phyloP scores from a whole-genome alignment of 345 rosid species.

The Arabis hirsuta region DNA sequence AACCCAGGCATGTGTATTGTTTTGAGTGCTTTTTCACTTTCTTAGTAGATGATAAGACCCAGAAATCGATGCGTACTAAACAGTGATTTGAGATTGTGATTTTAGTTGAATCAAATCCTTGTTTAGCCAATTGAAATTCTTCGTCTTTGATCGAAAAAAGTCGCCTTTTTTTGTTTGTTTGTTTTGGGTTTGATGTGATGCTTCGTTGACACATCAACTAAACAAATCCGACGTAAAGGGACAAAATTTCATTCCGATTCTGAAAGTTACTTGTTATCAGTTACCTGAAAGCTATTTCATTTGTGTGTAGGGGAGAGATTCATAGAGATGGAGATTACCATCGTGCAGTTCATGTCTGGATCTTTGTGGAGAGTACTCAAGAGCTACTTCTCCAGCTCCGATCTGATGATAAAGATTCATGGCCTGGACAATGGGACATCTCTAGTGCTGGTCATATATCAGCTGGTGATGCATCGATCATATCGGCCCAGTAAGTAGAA shows the following conservation, averaged over 20 bases:
- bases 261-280: background rate
- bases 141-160: slow-evolving; percentile 4
- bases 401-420: slow-evolving; percentile 82
- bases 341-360: slow-evolving; percentile 85
- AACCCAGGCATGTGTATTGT: slow-evolving; percentile 63
- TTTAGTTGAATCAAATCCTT: slow-evolving; percentile 12
- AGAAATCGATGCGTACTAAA: slow-evolving; percentile 3
- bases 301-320: slow-evolving; percentile 57
- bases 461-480: slow-evolving; percentile 81
- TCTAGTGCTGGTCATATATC: slow-evolving; percentile 98
- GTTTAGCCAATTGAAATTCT: background rate
- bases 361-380: slow-evolving; percentile 79
- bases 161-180: background rate
- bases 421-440: slow-evolving; percentile 90
- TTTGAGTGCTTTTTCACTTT: slow-evolving; percentile 10
- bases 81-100: background rate
- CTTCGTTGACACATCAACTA: slow-evolving; percentile 33
- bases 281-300: too few species aligned
- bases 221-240: slow-evolving; percentile 6
- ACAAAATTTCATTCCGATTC: background rate
- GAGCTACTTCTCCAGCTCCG: slow-evolving; percentile 82
- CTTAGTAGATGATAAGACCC: background rate
- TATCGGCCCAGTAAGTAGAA: slow-evolving; percentile 65
- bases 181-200: slow-evolving; percentile 15
- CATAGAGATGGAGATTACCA: slow-evolving; percentile 95